Percentiles rank a stretch among this genome's conserved stretches.
phyloP scores from a whole-genome alignment of 176 grass and related monocot species.

The Musa beccarii region DNA sequence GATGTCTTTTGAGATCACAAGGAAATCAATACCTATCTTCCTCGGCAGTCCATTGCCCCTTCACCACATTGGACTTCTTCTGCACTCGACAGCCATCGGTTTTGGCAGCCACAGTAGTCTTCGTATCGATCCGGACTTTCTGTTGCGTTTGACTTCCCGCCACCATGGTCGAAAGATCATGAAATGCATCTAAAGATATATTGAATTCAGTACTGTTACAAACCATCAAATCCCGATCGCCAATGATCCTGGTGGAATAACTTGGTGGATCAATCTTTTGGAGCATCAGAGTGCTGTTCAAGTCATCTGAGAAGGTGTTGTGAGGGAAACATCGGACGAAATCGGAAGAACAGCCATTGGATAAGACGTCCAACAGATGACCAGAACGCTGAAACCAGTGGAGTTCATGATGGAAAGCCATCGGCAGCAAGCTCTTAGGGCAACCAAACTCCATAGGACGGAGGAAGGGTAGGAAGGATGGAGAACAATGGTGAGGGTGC shows the following conservation, averaged over 20 bases:
- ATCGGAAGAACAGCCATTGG: not conserved
- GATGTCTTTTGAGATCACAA: not conserved
- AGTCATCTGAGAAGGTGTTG: not conserved
- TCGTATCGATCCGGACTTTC: too few species aligned
- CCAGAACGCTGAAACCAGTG: not conserved
- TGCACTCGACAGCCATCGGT: not conserved
- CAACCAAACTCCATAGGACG: not conserved
- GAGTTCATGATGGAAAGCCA: not conserved
- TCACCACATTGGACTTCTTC: not conserved
- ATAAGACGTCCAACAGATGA: not conserved
- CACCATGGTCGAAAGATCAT: not conserved
- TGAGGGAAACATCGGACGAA: not conserved
- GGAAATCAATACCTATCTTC: not conserved
- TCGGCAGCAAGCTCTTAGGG: not conserved
- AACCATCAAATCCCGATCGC: not conserved
- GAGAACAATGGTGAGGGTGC: not conserved
- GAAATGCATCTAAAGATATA: not conserved
- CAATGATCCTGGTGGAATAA: not conserved
- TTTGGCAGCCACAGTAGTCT: too few species aligned
- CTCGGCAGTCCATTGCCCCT: constrained; percentile 11
- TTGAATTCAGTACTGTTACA: not conserved
- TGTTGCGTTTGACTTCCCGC: not conserved
- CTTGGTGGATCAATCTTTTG: not conserved
- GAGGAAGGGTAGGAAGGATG: not conserved
- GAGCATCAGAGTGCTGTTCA: not conserved